phyloP scores from a whole-genome alignment of 441 rosid species.

The Aquilaria agallochum region DNA sequence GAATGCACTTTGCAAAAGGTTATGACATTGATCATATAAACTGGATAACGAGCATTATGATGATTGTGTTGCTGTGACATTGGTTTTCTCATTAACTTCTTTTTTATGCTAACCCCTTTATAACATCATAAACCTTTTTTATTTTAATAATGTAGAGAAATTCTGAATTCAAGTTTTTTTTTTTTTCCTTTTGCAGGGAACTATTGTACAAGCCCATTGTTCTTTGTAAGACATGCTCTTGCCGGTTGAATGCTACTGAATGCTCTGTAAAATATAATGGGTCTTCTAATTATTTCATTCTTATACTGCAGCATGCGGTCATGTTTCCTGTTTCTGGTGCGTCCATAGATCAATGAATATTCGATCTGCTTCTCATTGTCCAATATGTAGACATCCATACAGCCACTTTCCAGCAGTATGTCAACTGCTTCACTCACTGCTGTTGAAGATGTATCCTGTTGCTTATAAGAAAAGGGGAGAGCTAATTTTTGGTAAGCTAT shows the following conservation, averaged over 20 bases:
- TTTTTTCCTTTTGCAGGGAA: slow-evolving; percentile 49
- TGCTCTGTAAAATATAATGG: neutral
- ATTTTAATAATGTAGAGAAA: slow-evolving; percentile 1
- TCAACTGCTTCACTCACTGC: slow-evolving; percentile 54
- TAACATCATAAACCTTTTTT: neutral
- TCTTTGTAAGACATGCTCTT: slow-evolving; percentile 44
- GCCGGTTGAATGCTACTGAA: neutral
- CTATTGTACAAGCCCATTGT: slow-evolving; percentile 84
- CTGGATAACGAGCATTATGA: no score
- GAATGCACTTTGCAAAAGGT: neutral
- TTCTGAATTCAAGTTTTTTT: neutral
- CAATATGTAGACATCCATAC: slow-evolving; percentile 63
- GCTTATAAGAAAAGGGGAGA: slow-evolving; percentile 51
- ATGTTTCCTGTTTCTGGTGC: slow-evolving; percentile 92
- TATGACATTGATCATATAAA: neutral
- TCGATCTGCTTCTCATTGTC: slow-evolving; percentile 40
- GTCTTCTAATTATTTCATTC: slow-evolving; percentile 3
- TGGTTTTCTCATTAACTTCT: neutral
- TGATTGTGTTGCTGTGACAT: neutral
- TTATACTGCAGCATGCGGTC: slow-evolving; percentile 72
- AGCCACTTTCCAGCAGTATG: slow-evolving; percentile 65
- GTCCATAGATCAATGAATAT: slow-evolving; percentile 56
- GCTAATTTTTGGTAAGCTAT: slow-evolving; percentile 45
- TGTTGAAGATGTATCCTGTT: slow-evolving; percentile 60
- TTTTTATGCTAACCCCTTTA: no score